These are phyloP conservation scores for Pezicula neosporulosa DNA, from an alignment of 2,329 filamentous ascomycete genomes.

Conservation along the genomic window DNA sequence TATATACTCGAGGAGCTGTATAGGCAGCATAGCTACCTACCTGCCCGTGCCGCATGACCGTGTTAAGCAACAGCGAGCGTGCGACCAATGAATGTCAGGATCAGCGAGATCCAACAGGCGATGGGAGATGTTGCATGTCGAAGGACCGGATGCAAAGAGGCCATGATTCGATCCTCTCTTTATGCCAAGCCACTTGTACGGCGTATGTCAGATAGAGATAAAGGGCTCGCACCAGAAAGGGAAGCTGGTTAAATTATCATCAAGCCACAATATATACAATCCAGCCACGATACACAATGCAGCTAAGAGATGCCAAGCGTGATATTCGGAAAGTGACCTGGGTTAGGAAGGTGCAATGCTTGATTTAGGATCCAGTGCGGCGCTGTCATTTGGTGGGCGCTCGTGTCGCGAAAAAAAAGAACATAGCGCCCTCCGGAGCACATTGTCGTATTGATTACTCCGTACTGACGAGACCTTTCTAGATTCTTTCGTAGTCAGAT, in stretches of 20 bases:
- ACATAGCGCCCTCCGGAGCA: no score
- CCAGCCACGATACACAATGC: background rate
- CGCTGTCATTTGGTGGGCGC: background rate
- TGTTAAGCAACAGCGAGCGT: background rate
- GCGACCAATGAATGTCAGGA: no score
- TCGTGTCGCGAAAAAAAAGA: no score
- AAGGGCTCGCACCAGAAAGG: background rate
- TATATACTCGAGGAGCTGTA: background rate
- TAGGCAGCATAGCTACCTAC: no score
- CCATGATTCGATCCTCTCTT: no score
- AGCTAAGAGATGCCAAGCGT: background rate
- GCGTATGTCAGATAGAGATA: slow-evolving; percentile 1
- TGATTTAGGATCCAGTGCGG: background rate
- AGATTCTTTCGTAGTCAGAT: no score
- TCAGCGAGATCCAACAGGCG: background rate
- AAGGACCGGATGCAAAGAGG: no score
- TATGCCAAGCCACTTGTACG: background rate
- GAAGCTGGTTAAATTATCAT: background rate
- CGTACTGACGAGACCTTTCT: background rate
- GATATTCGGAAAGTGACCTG: background rate
- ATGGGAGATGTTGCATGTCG: no score
- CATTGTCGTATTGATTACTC: no score
- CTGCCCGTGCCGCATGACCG: background rate
- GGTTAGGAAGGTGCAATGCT: background rate
- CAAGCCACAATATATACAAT: background rate